phyloP scores from a whole-genome alignment of 257 asterid species.

The Solanum tacnaense region DNA sequence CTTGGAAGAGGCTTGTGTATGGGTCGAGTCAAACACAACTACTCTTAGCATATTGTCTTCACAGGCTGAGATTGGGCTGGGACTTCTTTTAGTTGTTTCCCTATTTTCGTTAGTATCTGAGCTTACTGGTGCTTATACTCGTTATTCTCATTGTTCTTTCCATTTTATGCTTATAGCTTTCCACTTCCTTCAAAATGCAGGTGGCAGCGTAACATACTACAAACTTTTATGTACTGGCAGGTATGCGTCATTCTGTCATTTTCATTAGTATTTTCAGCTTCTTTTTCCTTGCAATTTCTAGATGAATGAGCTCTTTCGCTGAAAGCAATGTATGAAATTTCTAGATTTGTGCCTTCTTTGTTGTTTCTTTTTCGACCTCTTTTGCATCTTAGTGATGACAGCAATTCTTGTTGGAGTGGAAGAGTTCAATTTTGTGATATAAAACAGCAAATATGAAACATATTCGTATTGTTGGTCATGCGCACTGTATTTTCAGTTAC shows the following conservation, averaged over 20 bases:
- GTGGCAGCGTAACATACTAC: conserved; percentile 81
- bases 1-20: conserved; percentile 86
- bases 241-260: conserved; percentile 19
- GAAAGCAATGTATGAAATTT: background rate
- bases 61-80: conserved; percentile 55
- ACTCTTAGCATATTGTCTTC: conserved; percentile 73
- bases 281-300: background rate
- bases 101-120: background rate
- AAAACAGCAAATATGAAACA: background rate
- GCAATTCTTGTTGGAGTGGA: background rate
- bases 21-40: conserved; percentile 88
- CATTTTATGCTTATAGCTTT: background rate
- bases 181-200: conserved; percentile 38
- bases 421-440: background rate
- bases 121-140: conserved; percentile 17
- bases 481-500: background rate
- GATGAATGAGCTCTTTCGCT: background rate
- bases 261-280: background rate
- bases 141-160: background rate
- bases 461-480: background rate
- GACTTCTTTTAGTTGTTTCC: background rate
- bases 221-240: conserved; percentile 93
- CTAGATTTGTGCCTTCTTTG: background rate
- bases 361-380: background rate
- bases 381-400: background rate